Base-by-base conservation (phyloP, 768 basidiomycete genomes). In the Gloeophyllum trabeum region DNA sequence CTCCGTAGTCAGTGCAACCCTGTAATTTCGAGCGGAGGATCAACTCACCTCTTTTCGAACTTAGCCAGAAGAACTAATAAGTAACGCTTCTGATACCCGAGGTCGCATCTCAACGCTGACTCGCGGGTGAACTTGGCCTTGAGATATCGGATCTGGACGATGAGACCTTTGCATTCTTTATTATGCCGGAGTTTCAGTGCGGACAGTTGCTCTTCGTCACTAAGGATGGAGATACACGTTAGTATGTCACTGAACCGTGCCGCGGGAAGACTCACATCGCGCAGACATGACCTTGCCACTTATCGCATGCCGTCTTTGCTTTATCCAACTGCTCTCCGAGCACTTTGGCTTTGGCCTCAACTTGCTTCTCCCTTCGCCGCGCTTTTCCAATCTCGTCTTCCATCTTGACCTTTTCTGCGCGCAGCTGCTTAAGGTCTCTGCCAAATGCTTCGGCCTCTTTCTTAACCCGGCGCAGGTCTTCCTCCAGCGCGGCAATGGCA, bases 111-210 rank as follows among this genome's bases (percentile, higher is more conserved):
- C 67, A 96, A 75, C 1, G 70, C 69, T 6, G 80, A 75, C 62
- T 99, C 96, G 20, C 94, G 74, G 2, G 76, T 83, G 60, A 81
- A 93, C 55, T 89, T 90, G 42, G 85, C 83, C 58, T 98, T 94
- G 50, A 98, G 69, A 61, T 96, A 97, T 32, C 71, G 74, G 45
- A 96, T 90, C 58, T 96, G 90, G 5, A 88, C 76, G 39, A 98
- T 79, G 16, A 97, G 66, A 6, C 90, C 89, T 55, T 91, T 92
- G 65, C 85, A 84, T 56, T 97, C 91, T 47, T 77, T 75, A 48
- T 84, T 87, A 55, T 91, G 88, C 57, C 77, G 79, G 2, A 62
- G 50, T 48, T 71, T 79, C 48, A 87, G 53, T 10, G 65, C 62
- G 2, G 67, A 65, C 4, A 88, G 48, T 52, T 79, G 72, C 13